These are phyloP conservation scores for Fraxinus floribunda DNA, from an alignment of 305 asterid species.

Conservation along the genomic window DNA sequence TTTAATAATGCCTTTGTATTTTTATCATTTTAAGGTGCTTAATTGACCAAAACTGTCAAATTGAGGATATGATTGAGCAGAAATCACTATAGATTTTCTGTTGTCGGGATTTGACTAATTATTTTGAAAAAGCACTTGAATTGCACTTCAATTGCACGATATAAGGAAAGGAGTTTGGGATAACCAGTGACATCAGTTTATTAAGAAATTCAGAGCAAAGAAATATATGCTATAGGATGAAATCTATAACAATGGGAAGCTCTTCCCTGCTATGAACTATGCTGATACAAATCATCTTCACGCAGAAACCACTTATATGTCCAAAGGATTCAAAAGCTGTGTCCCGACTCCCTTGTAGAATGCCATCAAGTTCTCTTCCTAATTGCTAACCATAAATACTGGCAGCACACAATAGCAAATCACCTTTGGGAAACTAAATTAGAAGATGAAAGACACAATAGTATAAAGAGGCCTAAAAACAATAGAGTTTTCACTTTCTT, in stretches of 20 bases:
- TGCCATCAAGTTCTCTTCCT: slow-evolving; percentile 17
- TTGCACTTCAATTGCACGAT: background rate
- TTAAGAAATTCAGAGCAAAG: background rate
- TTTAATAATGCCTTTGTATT: slow-evolving; percentile 18
- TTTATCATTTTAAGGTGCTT: slow-evolving; percentile 46
- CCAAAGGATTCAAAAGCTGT: background rate
- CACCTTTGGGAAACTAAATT: slow-evolving; percentile 8
- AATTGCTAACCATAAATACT: slow-evolving; percentile 38
- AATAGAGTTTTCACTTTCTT: background rate
- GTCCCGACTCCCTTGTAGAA: slow-evolving; percentile 17
- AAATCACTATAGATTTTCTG: background rate
- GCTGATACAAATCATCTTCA: background rate
- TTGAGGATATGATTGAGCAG: background rate
- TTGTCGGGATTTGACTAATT: background rate
- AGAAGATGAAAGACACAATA: background rate
- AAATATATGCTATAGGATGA: background rate
- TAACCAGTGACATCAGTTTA: background rate
- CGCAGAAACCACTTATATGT: background rate
- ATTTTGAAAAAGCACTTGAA: background rate
- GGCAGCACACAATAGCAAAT: slow-evolving; percentile 29
- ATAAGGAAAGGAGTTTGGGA: background rate
- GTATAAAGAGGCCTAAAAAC: background rate
- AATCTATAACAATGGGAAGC: background rate
- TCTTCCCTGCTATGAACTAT: background rate
- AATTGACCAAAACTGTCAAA: slow-evolving; percentile 37